Percentiles rank a stretch among this genome's conserved stretches.
These are phyloP conservation scores for Cyberlindnera mrakii DNA, from an alignment of 805 yeast genomes.

Conservation along the genomic window DNA sequence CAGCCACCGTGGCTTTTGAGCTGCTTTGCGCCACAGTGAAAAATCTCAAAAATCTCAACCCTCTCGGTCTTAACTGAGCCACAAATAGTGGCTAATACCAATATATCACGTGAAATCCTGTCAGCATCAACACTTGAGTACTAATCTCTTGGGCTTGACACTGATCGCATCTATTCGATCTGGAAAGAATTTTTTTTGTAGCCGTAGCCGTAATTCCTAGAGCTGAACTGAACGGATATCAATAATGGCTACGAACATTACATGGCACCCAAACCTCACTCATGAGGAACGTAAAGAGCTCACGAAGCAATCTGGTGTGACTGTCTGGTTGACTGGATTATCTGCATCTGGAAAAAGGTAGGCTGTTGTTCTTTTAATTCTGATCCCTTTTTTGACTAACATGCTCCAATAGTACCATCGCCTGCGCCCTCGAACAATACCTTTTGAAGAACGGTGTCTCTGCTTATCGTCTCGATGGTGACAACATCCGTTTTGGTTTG, in stretches of 20 bases:
- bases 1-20: conserved; percentile 1
- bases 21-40: conserved; percentile 5
- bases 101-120: conserved; percentile 24
- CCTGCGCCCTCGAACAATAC: conserved; percentile 86
- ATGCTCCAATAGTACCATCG: conserved; percentile 53
- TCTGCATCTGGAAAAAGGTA: conserved; percentile 80
- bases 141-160: background rate
- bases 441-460: conserved; percentile 62
- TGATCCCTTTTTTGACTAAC: conserved; percentile 21
- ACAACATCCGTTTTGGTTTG: conserved; percentile 88
- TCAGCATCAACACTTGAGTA: conserved; percentile 11
- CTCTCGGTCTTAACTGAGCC: background rate
- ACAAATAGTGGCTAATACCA: background rate
- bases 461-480: conserved; percentile 90
- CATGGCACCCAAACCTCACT: conserved; percentile 91
- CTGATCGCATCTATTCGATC: background rate
- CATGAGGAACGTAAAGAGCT: conserved; percentile 70
- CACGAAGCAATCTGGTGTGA: conserved; percentile 79
- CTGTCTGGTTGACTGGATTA: conserved; percentile 93
- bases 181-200: no score
- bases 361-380: background rate
- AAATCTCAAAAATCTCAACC: background rate
- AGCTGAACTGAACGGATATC: background rate
- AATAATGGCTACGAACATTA: conserved; percentile 89
- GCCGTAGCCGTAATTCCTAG: no score